Base-by-base conservation (phyloP, 345 rosid species). In the Kandelia obovata region DNA sequence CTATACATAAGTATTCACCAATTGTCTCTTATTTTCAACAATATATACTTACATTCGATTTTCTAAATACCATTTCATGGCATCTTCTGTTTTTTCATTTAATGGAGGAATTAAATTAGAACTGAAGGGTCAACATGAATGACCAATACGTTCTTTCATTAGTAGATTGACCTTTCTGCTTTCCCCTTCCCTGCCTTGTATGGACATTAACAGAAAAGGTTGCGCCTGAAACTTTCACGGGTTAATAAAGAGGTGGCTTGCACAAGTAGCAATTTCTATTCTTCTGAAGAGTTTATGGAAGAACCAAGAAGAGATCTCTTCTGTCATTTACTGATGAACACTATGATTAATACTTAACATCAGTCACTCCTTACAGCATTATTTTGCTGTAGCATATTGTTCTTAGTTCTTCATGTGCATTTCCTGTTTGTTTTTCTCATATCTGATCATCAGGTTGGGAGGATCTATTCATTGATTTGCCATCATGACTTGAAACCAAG, bases 381-480 rank as follows among this genome's bases (percentile, higher is more conserved):
- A 30, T 64, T 46, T 49, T 53, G 5, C 75, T 46, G n/a, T 56
- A 53, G 8, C 46, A 19, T 17, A 19, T 20, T 56, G 7, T 20
- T 65, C 43, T 28, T 20, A 60, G 21, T n/a, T 58, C 7, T 1
- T 58, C 32, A 5, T 27, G 17, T 30, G 7, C 28, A 25, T 58
- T 31, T n/a, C 64, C 26, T 62, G 20, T 8, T 56, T 46, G 59
- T 63, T 59, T 32, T 16, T 46, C 30, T 31, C 23, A 11, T 67
- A n/a, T 43, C 77, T 62, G 53, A 67, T 79, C 30, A 60, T 65
- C 61, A 95, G 99, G 99, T 87, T 66, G 75, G 77, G 67, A 79
- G 79, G 80, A 80, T 95, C 67, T 83, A 82, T 77, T 82, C 91
- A 58, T 37, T 88, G 62, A 84, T 95, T 61, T 64, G 75, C 67